Evolutionary conservation across 768 basidiomycete species (phyloP).

Genomic region (Mrakia gelida): DNA sequence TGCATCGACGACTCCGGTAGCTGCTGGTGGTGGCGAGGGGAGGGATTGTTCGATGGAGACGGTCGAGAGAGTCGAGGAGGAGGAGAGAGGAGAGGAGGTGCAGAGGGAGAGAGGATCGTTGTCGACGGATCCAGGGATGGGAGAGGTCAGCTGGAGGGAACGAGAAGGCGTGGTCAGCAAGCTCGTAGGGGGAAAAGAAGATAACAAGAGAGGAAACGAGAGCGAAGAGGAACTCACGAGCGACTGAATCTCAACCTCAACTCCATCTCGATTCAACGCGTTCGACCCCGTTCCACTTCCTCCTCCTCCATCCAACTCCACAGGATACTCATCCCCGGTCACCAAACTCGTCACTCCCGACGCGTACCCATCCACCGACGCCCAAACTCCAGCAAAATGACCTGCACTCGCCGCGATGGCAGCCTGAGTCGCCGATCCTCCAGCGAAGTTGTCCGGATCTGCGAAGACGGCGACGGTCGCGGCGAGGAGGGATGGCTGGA

Average conservation of each 20-base stretch:
- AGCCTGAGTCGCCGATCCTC: conserved; percentile 82
- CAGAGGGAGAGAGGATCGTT: conserved; percentile 76
- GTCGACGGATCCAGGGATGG: conserved; percentile 76
- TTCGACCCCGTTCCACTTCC: conserved; percentile 59
- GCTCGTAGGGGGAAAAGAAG: not conserved
- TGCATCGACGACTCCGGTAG: conserved; percentile 78
- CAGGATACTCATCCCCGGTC: conserved; percentile 30
- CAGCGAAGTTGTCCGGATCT: conserved; percentile 74
- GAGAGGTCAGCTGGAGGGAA: conserved; percentile 58
- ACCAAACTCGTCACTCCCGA: conserved; percentile 75
- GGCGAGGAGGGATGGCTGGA: conserved; percentile 74
- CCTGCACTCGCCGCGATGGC: conserved; percentile 84
- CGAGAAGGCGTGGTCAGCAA: conserved; percentile 3
- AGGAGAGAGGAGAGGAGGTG: conserved; percentile 42
- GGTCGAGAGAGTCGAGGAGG: conserved; percentile 33
- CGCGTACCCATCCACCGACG: conserved; percentile 78
- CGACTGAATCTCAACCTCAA: conserved; percentile 73
- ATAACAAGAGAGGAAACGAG: too few relatives aligned
- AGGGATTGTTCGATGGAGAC: conserved; percentile 36
- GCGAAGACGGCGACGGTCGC: conserved; percentile 77
- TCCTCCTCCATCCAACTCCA: conserved; percentile 77
- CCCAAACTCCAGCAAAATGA: conserved; percentile 79
- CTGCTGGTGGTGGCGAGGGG: conserved; percentile 67
- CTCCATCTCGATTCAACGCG: conserved; percentile 66
- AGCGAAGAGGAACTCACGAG: conserved; percentile 53